A percentile compares a stretch with the other conserved stretches of the same genome.
phyloP scores from a whole-genome alignment of 2,329 filamentous ascomycete genomes.

The Xylaria digitata region DNA sequence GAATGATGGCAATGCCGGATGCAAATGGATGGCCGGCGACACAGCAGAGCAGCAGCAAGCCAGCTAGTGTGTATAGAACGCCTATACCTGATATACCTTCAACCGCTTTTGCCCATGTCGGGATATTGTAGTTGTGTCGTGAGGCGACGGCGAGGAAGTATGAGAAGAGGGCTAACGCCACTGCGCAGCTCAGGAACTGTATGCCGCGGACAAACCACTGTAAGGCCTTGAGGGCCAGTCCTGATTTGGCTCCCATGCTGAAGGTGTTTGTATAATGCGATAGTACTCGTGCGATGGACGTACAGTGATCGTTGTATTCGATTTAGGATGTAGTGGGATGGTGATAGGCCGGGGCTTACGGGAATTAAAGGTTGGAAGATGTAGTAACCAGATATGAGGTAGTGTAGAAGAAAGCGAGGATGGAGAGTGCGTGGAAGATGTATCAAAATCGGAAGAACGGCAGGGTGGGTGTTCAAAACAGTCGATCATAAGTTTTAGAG shows the following conservation, averaged over 20 bases:
- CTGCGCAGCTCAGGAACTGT: conserved; percentile 76
- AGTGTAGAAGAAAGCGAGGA: background rate
- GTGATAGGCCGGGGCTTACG: background rate
- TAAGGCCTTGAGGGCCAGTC: conserved; percentile 72
- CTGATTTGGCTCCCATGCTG: conserved; percentile 68
- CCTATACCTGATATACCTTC: conserved; percentile 81
- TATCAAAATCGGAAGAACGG: conserved; percentile 19
- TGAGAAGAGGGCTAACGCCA: conserved; percentile 82
- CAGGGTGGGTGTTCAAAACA: conserved; percentile 20
- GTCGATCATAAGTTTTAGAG: conserved; percentile 31
- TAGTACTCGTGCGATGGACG: conserved; percentile 32
- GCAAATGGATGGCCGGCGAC: conserved; percentile 80
- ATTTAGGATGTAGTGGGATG: conserved; percentile 12
- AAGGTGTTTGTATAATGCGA: conserved; percentile 24
- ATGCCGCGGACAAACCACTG: conserved; percentile 80
- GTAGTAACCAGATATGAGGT: conserved; percentile 5
- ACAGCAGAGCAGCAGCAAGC: conserved; percentile 81
- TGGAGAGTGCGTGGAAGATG: conserved; percentile 8
- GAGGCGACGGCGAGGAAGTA: conserved; percentile 84
- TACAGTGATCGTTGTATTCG: conserved; percentile 9
- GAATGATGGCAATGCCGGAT: conserved; percentile 76
- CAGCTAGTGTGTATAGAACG: conserved; percentile 78
- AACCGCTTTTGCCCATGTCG: conserved; percentile 76
- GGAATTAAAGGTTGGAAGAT: background rate
- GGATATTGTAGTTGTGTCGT: conserved; percentile 72